Conservation (phyloP, 2,329 filamentous ascomycete species). For the Aspergillus costaricaensis region DNA sequence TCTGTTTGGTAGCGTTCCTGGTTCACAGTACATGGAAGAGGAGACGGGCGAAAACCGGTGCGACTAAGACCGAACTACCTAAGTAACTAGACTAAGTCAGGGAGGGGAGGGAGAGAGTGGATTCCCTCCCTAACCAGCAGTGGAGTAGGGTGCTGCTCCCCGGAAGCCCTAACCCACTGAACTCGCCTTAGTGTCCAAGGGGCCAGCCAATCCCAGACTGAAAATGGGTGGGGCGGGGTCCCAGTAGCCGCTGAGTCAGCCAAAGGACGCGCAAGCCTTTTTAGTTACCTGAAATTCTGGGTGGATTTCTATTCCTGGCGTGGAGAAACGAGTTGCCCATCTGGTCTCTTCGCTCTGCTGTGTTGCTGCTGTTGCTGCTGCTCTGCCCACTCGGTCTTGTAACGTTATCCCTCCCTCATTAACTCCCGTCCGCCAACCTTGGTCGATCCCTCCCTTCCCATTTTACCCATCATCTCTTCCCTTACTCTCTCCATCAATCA, state of each 20-base stretch:
- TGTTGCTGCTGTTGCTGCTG: constrained; percentile 1
- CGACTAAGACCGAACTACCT: not conserved
- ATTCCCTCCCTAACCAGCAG: not conserved
- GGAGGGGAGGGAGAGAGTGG: not conserved
- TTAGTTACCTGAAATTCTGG: constrained; percentile 10
- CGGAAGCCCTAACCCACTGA: constrained; percentile 5
- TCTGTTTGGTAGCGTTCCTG: not conserved
- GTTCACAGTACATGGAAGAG: not conserved
- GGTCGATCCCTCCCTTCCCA: constrained; percentile 13
- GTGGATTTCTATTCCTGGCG: constrained; percentile 26
- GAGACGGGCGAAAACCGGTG: not conserved
- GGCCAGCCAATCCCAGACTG: not conserved
- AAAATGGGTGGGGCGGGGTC: not conserved
- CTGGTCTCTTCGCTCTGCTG: constrained; percentile 12
- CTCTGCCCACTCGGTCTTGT: not conserved
- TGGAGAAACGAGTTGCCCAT: constrained; percentile 17
- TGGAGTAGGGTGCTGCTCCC: constrained; percentile 9
- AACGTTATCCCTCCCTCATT: constrained; percentile 12
- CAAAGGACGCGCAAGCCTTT: constrained; percentile 37
- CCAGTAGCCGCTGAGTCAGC: constrained; percentile 30
- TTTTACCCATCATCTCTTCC: not conserved
- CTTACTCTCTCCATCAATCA: not conserved
- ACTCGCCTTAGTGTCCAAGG: not conserved
- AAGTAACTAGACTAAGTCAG: not conserved
- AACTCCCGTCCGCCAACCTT: constrained; percentile 10